Evolutionary conservation across 257 asterid genomes (phyloP).

Genomic region (Linderniella brevidens): DNA sequence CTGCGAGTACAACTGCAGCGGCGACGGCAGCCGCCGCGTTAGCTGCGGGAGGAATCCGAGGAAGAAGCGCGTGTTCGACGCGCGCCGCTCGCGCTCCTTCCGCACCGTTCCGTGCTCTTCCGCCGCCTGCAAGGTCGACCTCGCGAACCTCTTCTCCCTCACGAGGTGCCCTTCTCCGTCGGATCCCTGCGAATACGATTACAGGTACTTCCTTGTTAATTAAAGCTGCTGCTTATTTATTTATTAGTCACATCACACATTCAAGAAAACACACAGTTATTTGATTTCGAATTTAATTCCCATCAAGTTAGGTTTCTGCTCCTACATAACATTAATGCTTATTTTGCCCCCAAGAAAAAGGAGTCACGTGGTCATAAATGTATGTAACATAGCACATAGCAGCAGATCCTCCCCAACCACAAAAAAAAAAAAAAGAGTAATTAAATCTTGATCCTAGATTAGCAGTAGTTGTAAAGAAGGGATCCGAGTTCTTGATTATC

Average conservation of each 20-base stretch:
- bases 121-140: conserved; percentile 20
- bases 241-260: too few relatives aligned
- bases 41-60: not conserved
- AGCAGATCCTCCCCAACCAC: not conserved
- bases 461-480: too few relatives aligned
- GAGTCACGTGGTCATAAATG: not conserved
- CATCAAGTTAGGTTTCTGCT: too few relatives aligned
- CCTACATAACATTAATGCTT: too few relatives aligned
- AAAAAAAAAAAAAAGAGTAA: not conserved
- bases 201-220: conserved; percentile 20
- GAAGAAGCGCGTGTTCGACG: conserved; percentile 17
- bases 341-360: not conserved
- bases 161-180: conserved; percentile 25
- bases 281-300: too few relatives aligned
- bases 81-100: conserved; percentile 29
- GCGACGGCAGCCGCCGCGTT: conserved; percentile 13
- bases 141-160: conserved; percentile 32
- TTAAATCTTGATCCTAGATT: too few relatives aligned
- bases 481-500: too few relatives aligned
- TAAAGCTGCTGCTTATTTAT: not conserved
- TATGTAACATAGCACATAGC: not conserved
- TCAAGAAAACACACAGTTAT: too few relatives aligned
- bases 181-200: conserved; percentile 41
- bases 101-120: conserved; percentile 39
- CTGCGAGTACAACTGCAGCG: conserved; percentile 22